Percentiles rank a stretch among this genome's conserved stretches.
Conservation (phyloP, 176 grass and related monocot species). For the Raddia guianensis region DNA sequence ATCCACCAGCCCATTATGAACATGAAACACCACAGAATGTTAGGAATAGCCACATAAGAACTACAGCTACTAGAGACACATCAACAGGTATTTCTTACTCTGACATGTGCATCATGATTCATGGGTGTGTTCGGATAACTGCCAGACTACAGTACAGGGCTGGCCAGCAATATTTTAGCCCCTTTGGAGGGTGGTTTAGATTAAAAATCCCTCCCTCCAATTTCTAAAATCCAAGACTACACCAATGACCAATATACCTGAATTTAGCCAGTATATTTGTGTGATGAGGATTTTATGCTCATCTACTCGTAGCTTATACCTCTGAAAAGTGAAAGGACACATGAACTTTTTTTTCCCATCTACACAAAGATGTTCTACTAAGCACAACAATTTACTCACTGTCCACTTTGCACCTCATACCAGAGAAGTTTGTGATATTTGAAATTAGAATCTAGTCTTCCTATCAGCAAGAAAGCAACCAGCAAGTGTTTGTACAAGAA, state of each 20-base stretch:
- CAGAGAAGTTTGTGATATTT: neutral
- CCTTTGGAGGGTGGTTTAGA: neutral
- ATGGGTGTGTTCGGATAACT: neutral
- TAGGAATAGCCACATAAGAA: slow-evolving; percentile 23
- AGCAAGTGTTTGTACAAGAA: neutral
- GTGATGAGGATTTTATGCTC: neutral
- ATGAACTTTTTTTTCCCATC: neutral
- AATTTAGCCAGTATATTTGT: neutral
- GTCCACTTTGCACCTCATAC: neutral
- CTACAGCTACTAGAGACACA: slow-evolving; percentile 10
- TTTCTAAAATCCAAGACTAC: neutral
- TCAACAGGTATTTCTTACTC: slow-evolving; percentile 8
- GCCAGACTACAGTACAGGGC: neutral
- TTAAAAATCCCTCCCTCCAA: neutral
- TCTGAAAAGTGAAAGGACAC: neutral
- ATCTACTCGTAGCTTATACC: neutral
- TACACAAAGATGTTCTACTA: neutral
- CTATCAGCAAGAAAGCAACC: slow-evolving; percentile 3
- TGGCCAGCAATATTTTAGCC: neutral
- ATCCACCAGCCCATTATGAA: neutral
- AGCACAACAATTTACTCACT: neutral
- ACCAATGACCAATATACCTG: neutral
- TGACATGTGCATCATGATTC: neutral
- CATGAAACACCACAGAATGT: slow-evolving; percentile 25
- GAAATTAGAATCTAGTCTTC: slow-evolving; percentile 4